phyloP scores from a whole-genome alignment of 305 asterid genomes.

The Fraxinus velutina region DNA sequence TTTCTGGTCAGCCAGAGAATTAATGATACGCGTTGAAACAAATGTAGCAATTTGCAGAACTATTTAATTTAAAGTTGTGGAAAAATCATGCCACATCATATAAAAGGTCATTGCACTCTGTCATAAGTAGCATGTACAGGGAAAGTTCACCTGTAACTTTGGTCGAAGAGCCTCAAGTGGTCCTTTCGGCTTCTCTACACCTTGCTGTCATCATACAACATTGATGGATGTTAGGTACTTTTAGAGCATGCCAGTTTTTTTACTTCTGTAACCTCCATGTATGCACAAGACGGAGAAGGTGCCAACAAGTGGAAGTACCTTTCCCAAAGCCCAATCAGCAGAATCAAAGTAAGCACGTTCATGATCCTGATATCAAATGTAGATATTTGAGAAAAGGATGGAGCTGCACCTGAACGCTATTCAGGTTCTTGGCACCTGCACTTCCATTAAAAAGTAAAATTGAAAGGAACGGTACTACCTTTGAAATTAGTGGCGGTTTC shows the following conservation, averaged over 20 bases:
- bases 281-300: slow-evolving; percentile 10
- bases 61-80: not conserved
- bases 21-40: not conserved
- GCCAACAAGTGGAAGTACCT: slow-evolving; percentile 47
- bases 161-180: slow-evolving; percentile 98
- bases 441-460: not conserved
- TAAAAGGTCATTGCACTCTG: not conserved
- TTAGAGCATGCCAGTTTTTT: not conserved
- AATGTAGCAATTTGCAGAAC: slow-evolving; percentile 8
- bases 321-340: slow-evolving; percentile 99
- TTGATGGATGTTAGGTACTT: slow-evolving; percentile 11
- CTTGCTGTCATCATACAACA: slow-evolving; percentile 63
- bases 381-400: slow-evolving; percentile 12
- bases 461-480: slow-evolving; percentile 37
- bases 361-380: slow-evolving; percentile 62
- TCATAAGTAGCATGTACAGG: not conserved
- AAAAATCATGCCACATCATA: slow-evolving; percentile 9
- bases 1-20: not conserved
- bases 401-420: not conserved
- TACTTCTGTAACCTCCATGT: slow-evolving; percentile 1
- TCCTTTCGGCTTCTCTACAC: slow-evolving; percentile 91
- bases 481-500: slow-evolving; percentile 88
- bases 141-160: slow-evolving; percentile 69
- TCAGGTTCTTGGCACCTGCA: not conserved
- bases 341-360: slow-evolving; percentile 98